These are phyloP conservation scores for Coccomyxa subellipsoidea DNA, from an alignment of 163 green algal genomes.

Conservation along the genomic window DNA sequence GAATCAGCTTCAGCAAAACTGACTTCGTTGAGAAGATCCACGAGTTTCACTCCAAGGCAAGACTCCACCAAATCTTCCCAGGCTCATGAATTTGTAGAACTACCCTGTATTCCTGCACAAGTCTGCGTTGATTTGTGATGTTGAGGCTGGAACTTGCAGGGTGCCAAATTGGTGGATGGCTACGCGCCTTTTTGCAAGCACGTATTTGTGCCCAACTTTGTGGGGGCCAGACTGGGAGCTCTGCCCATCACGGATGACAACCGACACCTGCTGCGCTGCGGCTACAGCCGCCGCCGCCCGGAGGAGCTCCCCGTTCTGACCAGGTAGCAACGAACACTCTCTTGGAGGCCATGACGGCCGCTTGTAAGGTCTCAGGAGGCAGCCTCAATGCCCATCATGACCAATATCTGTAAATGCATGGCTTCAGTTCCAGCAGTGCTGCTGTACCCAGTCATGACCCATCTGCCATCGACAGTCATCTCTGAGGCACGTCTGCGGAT, in stretches of 20 bases:
- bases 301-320: slow-evolving; percentile 90
- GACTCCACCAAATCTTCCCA: neutral
- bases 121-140: neutral
- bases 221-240: slow-evolving; percentile 27
- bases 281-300: slow-evolving; percentile 75
- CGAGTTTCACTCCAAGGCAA: neutral
- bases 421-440: no score
- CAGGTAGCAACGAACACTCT: no score
- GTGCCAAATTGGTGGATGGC: slow-evolving; percentile 69
- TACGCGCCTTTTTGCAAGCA: slow-evolving; percentile 98
- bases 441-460: no score
- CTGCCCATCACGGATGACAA: slow-evolving; percentile 81
- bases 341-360: no score
- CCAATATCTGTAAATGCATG: no score
- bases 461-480: no score
- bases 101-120: no score
- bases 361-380: no score
- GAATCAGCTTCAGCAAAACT: slow-evolving; percentile 38
- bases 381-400: no score
- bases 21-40: slow-evolving; percentile 22
- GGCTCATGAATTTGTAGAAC: neutral
- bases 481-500: no score
- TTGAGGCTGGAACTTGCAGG: slow-evolving; percentile 24
- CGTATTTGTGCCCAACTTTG: slow-evolving; percentile 92
- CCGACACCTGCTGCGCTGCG: slow-evolving; percentile 63